phyloP scores from a whole-genome alignment of 2,329 filamentous ascomycete species.

The Cryphonectria carpinicola region DNA sequence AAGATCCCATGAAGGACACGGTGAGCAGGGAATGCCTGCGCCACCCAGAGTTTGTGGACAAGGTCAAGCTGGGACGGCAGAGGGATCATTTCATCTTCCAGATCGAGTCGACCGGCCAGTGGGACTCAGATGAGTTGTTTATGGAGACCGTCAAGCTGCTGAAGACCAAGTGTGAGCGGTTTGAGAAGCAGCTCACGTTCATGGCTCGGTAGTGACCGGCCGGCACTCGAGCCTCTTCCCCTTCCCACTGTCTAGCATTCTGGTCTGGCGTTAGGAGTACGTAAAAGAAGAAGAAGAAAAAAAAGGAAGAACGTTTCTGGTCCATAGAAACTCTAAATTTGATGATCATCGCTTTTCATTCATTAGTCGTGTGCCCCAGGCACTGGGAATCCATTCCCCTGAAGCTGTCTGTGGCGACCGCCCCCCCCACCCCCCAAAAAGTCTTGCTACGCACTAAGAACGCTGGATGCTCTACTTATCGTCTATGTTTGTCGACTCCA shows the following conservation, averaged over 20 bases:
- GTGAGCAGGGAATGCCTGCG: slow-evolving; percentile 91
- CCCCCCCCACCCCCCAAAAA: too few relatives aligned
- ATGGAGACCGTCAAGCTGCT: slow-evolving; percentile 84
- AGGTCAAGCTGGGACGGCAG: slow-evolving; percentile 88
- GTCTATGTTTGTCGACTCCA: not conserved
- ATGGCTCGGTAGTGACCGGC: slow-evolving; percentile 55
- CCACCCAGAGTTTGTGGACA: slow-evolving; percentile 90
- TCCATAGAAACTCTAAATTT: slow-evolving; percentile 23
- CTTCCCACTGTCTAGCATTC: slow-evolving; percentile 26
- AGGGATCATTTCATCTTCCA: slow-evolving; percentile 98
- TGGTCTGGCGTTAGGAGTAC: slow-evolving; percentile 28
- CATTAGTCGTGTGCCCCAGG: slow-evolving; percentile 4
- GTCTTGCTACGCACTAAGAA: not conserved
- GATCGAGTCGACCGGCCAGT: slow-evolving; percentile 93
- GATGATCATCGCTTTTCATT: slow-evolving; percentile 18
- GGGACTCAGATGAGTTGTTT: slow-evolving; percentile 91
- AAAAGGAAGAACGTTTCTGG: slow-evolving; percentile 22
- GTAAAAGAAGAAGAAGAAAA: not conserved
- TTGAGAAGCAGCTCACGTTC: slow-evolving; percentile 71
- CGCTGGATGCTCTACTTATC: not conserved
- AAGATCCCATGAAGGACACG: slow-evolving; percentile 89
- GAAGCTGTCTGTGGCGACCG: not conserved
- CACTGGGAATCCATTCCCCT: too few relatives aligned
- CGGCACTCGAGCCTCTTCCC: slow-evolving; percentile 3
- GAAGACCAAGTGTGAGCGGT: slow-evolving; percentile 78